Percentiles rank a stretch among this genome's conserved stretches.
These are phyloP conservation scores for Haematococcus sp. DNA, from an alignment of 139 green algal genomes.

Conservation along the genomic window DNA sequence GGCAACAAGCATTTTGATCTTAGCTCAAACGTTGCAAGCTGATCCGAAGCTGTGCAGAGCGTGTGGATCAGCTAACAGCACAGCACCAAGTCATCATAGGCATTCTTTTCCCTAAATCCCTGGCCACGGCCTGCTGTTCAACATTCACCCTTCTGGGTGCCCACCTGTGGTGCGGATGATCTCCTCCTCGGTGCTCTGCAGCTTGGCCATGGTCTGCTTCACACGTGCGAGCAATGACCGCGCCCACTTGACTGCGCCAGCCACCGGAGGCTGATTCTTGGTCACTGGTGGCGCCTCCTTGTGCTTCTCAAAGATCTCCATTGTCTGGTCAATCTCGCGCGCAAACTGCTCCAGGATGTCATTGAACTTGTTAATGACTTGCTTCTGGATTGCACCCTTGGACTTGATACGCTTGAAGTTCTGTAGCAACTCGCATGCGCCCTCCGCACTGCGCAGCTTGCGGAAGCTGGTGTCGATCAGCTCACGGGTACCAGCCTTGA, in stretches of 20 bases:
- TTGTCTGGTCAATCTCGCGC: constrained; percentile 69
- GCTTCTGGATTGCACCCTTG: constrained; percentile 81
- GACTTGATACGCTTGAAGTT: constrained; percentile 87
- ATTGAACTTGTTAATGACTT: constrained; percentile 87
- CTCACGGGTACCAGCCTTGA: constrained; percentile 51
- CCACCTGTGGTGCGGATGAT: constrained; percentile 30
- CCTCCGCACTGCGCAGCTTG: constrained; percentile 81
- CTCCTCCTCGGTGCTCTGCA: constrained; percentile 60
- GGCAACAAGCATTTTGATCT: neutral
- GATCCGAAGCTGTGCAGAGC: too few species aligned
- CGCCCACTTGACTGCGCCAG: constrained; percentile 84
- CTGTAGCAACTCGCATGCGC: constrained; percentile 86
- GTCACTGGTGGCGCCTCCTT: constrained; percentile 64
- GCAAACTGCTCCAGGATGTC: constrained; percentile 90
- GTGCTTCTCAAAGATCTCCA: constrained; percentile 65
- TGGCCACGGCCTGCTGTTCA: too few species aligned
- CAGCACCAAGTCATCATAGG: neutral
- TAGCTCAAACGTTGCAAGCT: too few species aligned
- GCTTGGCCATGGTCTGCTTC: constrained; percentile 80
- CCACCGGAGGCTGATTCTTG: constrained; percentile 82
- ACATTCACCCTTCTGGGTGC: neutral
- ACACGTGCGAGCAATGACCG: constrained; percentile 76
- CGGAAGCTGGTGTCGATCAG: constrained; percentile 95
- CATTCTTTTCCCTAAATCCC: neutral
- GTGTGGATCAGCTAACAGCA: too few species aligned